A percentile compares a stretch with the other conserved stretches of the same genome.
Evolutionary conservation across 345 rosid species (phyloP).

Genomic region (Iberis pinnata): DNA sequence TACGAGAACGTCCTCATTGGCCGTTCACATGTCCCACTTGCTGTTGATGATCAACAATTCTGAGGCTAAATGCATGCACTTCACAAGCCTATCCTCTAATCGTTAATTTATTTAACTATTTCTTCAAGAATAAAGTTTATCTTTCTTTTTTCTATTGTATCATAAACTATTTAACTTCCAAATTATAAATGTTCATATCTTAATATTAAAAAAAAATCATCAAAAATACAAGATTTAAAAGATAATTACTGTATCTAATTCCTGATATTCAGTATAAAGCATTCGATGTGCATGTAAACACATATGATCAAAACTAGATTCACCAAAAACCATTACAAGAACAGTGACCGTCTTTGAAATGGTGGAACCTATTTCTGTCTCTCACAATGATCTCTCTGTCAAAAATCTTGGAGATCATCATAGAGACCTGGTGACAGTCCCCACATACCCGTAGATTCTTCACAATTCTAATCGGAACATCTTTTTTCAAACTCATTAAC

Average conservation of each 20-base stretch:
- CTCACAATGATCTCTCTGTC: conserved; percentile 54
- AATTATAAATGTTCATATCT: too few relatives aligned
- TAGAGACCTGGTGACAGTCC: conserved; percentile 56
- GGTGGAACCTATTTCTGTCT: conserved; percentile 47
- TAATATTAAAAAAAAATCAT: too few relatives aligned
- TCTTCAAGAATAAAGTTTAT: too few relatives aligned
- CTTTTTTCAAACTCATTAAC: conserved; percentile 47
- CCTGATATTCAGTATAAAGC: too few relatives aligned
- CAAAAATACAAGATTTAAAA: too few relatives aligned
- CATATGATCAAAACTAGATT: not conserved
- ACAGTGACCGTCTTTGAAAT: conserved; percentile 48
- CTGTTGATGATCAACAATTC: conserved; percentile 28
- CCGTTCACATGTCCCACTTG: conserved; percentile 38
- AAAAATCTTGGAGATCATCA: conserved; percentile 50
- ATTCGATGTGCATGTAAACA: too few relatives aligned
- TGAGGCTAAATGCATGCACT: not conserved
- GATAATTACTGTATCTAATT: too few relatives aligned
- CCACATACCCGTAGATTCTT: conserved; percentile 81
- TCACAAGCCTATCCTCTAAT: not conserved
- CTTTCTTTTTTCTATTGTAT: too few relatives aligned
- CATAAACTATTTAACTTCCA: too few relatives aligned
- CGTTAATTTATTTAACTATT: too few relatives aligned
- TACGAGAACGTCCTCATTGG: conserved; percentile 62
- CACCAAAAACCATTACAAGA: conserved; percentile 25
- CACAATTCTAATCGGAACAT: conserved; percentile 48